Percentiles rank a stretch among this genome's conserved stretches.
These are phyloP conservation scores for Solanum bulbocastanum DNA, from an alignment of 257 asterid species.

Conservation along the genomic window DNA sequence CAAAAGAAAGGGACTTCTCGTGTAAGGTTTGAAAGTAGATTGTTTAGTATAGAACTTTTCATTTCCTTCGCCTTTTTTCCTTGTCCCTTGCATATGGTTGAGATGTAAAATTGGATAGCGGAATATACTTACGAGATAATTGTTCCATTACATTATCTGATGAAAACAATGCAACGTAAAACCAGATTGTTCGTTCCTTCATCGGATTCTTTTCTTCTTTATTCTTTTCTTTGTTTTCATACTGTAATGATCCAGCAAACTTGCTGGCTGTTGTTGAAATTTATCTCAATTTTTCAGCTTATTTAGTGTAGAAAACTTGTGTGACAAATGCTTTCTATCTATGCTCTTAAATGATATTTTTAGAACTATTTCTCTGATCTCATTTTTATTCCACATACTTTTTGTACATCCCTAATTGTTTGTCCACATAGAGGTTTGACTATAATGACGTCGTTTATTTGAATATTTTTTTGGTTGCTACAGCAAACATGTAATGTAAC, in stretches of 20 bases:
- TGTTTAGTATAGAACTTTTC: conserved; percentile 32
- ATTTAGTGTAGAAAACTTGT: neutral
- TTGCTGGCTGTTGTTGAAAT: conserved; percentile 1
- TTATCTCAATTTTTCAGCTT: neutral
- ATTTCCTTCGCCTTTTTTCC: conserved; percentile 14
- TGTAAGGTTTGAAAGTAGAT: conserved; percentile 38
- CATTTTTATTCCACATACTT: neutral
- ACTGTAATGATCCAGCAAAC: neutral
- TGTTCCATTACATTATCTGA: conserved; percentile 22
- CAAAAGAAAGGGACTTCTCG: conserved; percentile 16
- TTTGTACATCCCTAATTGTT: neutral
- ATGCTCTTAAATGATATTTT: neutral
- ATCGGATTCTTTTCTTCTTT: conserved; percentile 12
- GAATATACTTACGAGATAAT: conserved; percentile 18
- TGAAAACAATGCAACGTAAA: conserved; percentile 6
- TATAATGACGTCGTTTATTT: neutral
- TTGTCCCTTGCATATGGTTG: conserved; percentile 6
- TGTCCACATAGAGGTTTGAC: neutral
- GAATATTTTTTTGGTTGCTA: neutral
- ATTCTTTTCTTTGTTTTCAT: neutral
- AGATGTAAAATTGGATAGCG: conserved; percentile 40
- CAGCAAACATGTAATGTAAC: neutral
- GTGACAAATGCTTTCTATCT: neutral
- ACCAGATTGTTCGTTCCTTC: conserved; percentile 6
- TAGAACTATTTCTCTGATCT: neutral